Evolutionary conservation across 352 stramenopile species (phyloP).

Genomic region (Aphanomyces euteiches): DNA sequence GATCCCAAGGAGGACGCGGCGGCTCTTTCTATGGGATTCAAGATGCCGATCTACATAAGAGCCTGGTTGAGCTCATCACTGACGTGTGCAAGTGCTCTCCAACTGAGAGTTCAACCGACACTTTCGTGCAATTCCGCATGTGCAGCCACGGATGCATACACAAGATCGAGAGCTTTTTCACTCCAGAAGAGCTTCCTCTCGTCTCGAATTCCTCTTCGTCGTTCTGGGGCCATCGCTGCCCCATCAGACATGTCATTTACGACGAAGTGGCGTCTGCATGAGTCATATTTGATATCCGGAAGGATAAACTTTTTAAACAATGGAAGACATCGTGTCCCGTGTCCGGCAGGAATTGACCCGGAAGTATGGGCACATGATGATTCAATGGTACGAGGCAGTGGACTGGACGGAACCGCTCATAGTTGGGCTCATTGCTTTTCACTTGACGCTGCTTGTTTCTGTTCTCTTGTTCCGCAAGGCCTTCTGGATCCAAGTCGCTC

Average conservation of each 20-base stretch:
- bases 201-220: constrained; percentile 10
- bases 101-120: not conserved
- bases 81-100: constrained; percentile 15
- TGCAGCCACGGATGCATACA: constrained; percentile 7
- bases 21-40: constrained; percentile 65
- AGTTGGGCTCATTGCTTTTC: constrained; percentile 49
- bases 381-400: constrained; percentile 78
- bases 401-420: constrained; percentile 77
- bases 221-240: not conserved
- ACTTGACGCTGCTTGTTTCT: constrained; percentile 49
- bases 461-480: constrained; percentile 59
- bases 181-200: not conserved
- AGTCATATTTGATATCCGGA: not conserved
- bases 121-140: constrained; percentile 4
- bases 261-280: not conserved
- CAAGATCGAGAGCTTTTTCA: not conserved
- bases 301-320: constrained; percentile 20
- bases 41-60: constrained; percentile 45
- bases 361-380: constrained; percentile 71
- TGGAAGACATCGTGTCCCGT: constrained; percentile 59
- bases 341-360: constrained; percentile 62
- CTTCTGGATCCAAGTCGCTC: constrained; percentile 49
- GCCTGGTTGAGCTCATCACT: constrained; percentile 34
- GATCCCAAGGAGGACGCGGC: constrained; percentile 67
- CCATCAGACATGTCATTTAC: not conserved